phyloP scores from a whole-genome alignment of 176 grass and related monocot genomes.

The Sorghum bicolor region DNA sequence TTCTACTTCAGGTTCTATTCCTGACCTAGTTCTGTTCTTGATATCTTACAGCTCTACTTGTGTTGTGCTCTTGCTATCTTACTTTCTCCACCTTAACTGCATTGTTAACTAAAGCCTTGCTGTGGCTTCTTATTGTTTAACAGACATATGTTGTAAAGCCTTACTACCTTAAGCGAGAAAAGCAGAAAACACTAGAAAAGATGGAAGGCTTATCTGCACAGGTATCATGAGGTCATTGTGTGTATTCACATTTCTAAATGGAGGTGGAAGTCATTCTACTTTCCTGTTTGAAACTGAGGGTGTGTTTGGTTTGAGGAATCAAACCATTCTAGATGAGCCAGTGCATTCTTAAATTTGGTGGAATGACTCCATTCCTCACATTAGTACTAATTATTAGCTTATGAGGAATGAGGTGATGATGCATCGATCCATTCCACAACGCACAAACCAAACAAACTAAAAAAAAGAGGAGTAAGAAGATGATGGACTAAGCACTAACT shows the following conservation, averaged over 20 bases:
- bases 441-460: neutral
- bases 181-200: slow-evolving; percentile 65
- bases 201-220: slow-evolving; percentile 62
- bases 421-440: neutral
- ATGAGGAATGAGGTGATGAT: neutral
- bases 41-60: slow-evolving; percentile 17
- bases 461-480: neutral
- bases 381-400: neutral
- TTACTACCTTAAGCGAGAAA: slow-evolving; percentile 64
- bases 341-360: neutral
- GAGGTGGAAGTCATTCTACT: neutral
- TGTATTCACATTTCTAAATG: slow-evolving; percentile 15
- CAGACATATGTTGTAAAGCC: slow-evolving; percentile 91
- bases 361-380: neutral
- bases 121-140: slow-evolving; percentile 36
- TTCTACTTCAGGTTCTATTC: slow-evolving; percentile 79
- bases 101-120: slow-evolving; percentile 27
- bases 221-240: slow-evolving; percentile 47
- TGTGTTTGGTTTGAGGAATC: too few relatives aligned
- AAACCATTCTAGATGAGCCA: neutral
- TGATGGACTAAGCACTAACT: neutral
- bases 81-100: slow-evolving; percentile 21
- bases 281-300: slow-evolving; percentile 10
- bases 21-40: slow-evolving; percentile 21
- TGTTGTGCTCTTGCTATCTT: neutral